Percentiles rank a stretch among this genome's conserved stretches.
Evolutionary conservation across 2,329 filamentous ascomycete species (phyloP).

Genomic region (Ophiocordyceps camponoti-saundersi): DNA sequence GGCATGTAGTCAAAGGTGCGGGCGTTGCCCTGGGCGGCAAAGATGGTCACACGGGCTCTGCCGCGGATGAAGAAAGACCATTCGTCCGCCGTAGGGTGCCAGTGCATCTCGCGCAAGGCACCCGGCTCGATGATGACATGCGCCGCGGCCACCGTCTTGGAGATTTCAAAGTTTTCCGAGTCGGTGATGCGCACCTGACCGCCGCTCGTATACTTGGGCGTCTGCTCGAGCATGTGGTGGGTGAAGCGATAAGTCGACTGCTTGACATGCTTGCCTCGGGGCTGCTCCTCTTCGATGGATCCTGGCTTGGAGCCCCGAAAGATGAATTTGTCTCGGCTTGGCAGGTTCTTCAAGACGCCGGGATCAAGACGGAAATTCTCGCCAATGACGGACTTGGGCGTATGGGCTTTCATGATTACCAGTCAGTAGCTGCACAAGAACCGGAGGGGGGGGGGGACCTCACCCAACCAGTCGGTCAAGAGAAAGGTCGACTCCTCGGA

Average conservation of each 20-base stretch:
- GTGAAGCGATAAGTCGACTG: constrained; percentile 53
- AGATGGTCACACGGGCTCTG: constrained; percentile 56
- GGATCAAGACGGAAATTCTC: constrained; percentile 62
- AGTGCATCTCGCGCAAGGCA: constrained; percentile 65
- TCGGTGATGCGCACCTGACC: constrained; percentile 60
- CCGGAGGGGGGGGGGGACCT: constrained; percentile 3
- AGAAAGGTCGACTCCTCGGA: constrained; percentile 53
- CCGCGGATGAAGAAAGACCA: constrained; percentile 68
- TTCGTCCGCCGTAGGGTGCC: constrained; percentile 65
- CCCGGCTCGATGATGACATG: constrained; percentile 55
- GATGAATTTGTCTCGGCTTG: constrained; percentile 56
- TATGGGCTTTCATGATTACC: constrained; percentile 33
- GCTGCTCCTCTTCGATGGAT: constrained; percentile 47
- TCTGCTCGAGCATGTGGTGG: constrained; percentile 54
- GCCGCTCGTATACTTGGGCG: constrained; percentile 47
- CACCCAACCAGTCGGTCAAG: constrained; percentile 55
- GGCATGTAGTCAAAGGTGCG: constrained; percentile 61
- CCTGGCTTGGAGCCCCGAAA: constrained; percentile 52
- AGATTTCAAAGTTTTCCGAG: constrained; percentile 59
- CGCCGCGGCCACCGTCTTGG: constrained; percentile 55
- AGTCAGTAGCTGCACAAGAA: neutral
- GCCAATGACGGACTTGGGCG: constrained; percentile 51
- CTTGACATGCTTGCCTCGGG: constrained; percentile 42
- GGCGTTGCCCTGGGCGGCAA: constrained; percentile 49
- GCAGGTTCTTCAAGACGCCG: constrained; percentile 52